Base-by-base conservation (phyloP, 192 early-diverging fungal genomes). In the Mortierella antarctica region DNA sequence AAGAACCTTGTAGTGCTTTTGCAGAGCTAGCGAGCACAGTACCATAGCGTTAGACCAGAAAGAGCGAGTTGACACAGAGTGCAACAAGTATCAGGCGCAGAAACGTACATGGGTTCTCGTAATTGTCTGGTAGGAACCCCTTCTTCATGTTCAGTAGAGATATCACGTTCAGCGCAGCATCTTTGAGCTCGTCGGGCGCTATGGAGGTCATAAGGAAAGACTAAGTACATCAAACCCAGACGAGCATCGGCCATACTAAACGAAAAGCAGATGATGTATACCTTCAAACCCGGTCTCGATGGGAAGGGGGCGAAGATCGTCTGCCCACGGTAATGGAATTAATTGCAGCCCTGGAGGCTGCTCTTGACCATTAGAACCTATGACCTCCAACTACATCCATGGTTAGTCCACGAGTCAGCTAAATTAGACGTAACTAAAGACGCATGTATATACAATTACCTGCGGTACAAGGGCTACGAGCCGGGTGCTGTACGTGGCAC, bases 391-490 rank as follows among this genome's bases (percentile, higher is more conserved):
- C 88, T 87, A 63, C 17, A 47, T 67, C 2, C 13, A 49, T 56
- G 21, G 9, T 11, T 18, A 17, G n/a, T 7, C 52, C 8, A 62
- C 18, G 14, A 41, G 4, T 42, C 46, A 7, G 23, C 62, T 13
- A 15, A 51, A 17, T 42, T 51, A 0, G 20, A 20, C n/a, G 8
- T 18, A 14, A 12, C 31, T 39, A 18, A 6, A 12, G n/a, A 42
- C 2, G 6, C 20, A 57, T 23, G 41, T 20, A 46, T 14, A 41
- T 6, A 14, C 15, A 46, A 31, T 47, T 82, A 94, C 91, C 81
- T 95, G 89, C 7, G 93, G 93, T 14, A 91, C 20, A 17, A 95
- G 81, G 7, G 91, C 92, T 9, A 90, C 94, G 21, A 93, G 73
- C 47, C 89, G 71, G 1, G 88, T 88, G 51, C 77, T 73, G 4